Conservation (phyloP, 2,329 filamentous ascomycete genomes). For the Exophiala alcalophila region DNA sequence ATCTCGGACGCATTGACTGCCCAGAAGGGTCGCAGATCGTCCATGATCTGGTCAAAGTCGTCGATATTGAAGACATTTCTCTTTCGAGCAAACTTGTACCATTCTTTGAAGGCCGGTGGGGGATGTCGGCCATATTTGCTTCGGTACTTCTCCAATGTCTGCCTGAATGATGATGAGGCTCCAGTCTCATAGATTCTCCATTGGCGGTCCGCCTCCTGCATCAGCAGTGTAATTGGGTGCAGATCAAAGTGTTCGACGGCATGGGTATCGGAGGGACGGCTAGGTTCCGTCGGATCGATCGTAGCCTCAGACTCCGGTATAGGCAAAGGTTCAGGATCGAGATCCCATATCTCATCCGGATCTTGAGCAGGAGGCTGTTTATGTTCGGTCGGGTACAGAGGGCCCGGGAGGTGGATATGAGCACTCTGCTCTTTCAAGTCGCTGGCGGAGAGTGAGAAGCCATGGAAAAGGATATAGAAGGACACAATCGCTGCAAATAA, state of each 20-base stretch:
- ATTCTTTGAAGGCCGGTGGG: slow-evolving; percentile 41
- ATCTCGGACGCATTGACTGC: slow-evolving; percentile 35
- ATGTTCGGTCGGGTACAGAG: slow-evolving; percentile 16
- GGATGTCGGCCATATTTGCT: slow-evolving; percentile 40
- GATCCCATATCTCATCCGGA: slow-evolving; percentile 23
- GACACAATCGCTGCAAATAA: slow-evolving; percentile 26
- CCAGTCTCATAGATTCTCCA: slow-evolving; percentile 36
- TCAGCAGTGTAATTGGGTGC: slow-evolving; percentile 37
- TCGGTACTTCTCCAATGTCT: slow-evolving; percentile 40
- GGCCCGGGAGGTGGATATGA: slow-evolving; percentile 19
- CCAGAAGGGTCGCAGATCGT: slow-evolving; percentile 41
- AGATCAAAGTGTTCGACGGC: slow-evolving; percentile 26
- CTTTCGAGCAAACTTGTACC: slow-evolving; percentile 41
- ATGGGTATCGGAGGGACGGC: slow-evolving; percentile 4
- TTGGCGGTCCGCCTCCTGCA: slow-evolving; percentile 37
- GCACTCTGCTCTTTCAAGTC: slow-evolving; percentile 13
- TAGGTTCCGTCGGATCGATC: slow-evolving; percentile 1
- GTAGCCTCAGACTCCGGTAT: slow-evolving; percentile 1
- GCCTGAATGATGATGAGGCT: slow-evolving; percentile 38
- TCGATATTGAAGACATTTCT: slow-evolving; percentile 39
- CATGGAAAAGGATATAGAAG: slow-evolving; percentile 28
- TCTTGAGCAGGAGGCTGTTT: slow-evolving; percentile 14
- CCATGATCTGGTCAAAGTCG: slow-evolving; percentile 40
- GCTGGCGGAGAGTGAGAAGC: slow-evolving; percentile 16
- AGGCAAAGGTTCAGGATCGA: slow-evolving; percentile 11